A percentile compares a stretch with the other conserved stretches of the same genome.
phyloP scores from a whole-genome alignment of 306 rosid species.

The Cyclanthera cordifolia region DNA sequence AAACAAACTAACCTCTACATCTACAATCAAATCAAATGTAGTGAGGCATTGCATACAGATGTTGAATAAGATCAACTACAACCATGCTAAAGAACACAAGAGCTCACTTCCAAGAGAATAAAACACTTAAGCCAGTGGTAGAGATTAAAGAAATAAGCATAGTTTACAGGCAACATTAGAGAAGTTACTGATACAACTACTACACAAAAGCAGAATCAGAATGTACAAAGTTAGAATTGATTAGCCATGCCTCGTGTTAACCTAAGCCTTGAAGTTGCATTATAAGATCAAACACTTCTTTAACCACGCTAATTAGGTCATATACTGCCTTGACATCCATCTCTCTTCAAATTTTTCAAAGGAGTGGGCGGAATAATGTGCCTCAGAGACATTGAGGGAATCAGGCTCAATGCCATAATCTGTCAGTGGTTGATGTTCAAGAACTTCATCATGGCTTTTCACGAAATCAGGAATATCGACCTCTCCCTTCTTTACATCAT shows the following conservation, averaged over 20 bases:
- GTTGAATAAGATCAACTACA: no score
- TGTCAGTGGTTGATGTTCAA: constrained; percentile 82
- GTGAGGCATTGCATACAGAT: no score
- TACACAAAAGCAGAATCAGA: not conserved
- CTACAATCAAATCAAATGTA: no score
- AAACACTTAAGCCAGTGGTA: no score
- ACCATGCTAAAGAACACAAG: no score
- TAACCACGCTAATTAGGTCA: constrained; percentile 27
- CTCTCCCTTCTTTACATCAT: constrained; percentile 69
- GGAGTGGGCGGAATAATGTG: constrained; percentile 46
- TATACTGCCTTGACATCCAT: constrained; percentile 53
- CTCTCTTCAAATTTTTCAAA: constrained; percentile 57
- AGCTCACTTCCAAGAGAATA: no score
- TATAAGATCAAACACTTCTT: not conserved
- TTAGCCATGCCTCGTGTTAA: not conserved
- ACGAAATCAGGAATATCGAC: constrained; percentile 79
- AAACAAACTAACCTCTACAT: no score
- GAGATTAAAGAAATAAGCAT: not conserved
- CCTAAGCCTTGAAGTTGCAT: not conserved
- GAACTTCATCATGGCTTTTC: constrained; percentile 57
- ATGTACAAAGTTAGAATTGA: constrained; percentile 5
- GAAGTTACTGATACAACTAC: not conserved
- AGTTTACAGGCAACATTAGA: not conserved
- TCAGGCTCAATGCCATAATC: constrained; percentile 94
- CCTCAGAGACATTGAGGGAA: constrained; percentile 49